Conservation (phyloP, 371 early-diverging fungal species). For the Apophysomyces trapeziformis region DNA sequence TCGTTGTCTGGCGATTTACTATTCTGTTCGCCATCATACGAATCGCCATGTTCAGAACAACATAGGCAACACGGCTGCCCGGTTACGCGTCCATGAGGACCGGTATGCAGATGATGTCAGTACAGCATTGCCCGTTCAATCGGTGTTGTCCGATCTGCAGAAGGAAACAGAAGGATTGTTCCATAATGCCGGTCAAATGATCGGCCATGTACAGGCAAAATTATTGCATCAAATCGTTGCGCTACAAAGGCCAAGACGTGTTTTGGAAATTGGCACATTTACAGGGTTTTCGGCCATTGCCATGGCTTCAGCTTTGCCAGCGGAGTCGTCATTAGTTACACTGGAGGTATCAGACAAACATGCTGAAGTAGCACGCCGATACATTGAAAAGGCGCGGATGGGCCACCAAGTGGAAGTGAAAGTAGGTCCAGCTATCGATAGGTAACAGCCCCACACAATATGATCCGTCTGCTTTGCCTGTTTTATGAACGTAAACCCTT, state of each 20-base stretch:
- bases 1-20: no score
- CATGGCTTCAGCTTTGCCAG: constrained; percentile 59
- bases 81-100: constrained; percentile 33
- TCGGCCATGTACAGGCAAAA: constrained; percentile 48
- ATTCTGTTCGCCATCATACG: no score
- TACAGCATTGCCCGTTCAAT: constrained; percentile 23
- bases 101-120: constrained; percentile 27
- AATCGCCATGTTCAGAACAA: no score
- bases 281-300: constrained; percentile 64
- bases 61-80: neutral
- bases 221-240: constrained; percentile 42
- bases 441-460: constrained; percentile 23
- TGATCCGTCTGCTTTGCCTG: neutral
- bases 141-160: constrained; percentile 13
- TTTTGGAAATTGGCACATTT: constrained; percentile 68
- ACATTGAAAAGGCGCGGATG: constrained; percentile 30
- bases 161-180: constrained; percentile 34
- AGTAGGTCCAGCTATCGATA: constrained; percentile 36
- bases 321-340: constrained; percentile 35
- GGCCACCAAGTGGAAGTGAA: constrained; percentile 26
- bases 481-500: neutral
- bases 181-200: constrained; percentile 45
- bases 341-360: constrained; percentile 52
- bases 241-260: constrained; percentile 35
- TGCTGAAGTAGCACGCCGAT: constrained; percentile 40